These are phyloP conservation scores for Lomentospora prolificans DNA, from an alignment of 2,329 filamentous ascomycete species.

Conservation along the genomic window DNA sequence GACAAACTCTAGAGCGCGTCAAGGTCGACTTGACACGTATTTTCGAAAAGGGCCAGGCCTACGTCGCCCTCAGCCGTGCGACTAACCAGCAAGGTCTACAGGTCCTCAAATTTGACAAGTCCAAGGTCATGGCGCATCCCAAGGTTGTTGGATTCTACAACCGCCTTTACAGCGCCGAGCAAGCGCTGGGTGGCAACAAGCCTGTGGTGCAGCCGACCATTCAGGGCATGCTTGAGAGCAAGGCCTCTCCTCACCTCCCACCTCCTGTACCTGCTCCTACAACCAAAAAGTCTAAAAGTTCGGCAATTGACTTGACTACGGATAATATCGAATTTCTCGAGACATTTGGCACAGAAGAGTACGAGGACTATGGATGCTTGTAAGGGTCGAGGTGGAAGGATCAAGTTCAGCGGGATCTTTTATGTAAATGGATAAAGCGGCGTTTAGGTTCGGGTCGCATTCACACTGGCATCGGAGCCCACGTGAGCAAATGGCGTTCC, in stretches of 20 bases:
- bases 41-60: conserved; percentile 96
- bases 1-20: conserved; percentile 85
- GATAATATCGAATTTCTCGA: too few species aligned
- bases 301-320: not conserved
- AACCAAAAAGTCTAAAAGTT: not conserved
- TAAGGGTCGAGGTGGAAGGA: too few species aligned
- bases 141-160: conserved; percentile 79
- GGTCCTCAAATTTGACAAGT: conserved; percentile 78
- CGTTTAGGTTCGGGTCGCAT: too few species aligned
- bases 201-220: not conserved
- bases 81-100: conserved; percentile 80
- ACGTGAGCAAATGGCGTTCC: too few species aligned
- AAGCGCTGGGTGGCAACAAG: conserved; percentile 23
- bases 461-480: too few species aligned
- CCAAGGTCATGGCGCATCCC: conserved; percentile 89
- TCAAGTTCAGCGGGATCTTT: too few species aligned
- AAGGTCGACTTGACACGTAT: conserved; percentile 88
- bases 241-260: not conserved
- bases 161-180: conserved; percentile 65
- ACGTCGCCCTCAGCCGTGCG: conserved; percentile 89
- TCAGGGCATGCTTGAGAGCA: not conserved
- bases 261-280: not conserved
- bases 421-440: too few species aligned
- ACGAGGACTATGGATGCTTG: too few species aligned
- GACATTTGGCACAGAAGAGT: too few species aligned